Evolutionary conservation across 2,329 filamentous ascomycete species (phyloP).

Genomic region (Drechslera avenae): DNA sequence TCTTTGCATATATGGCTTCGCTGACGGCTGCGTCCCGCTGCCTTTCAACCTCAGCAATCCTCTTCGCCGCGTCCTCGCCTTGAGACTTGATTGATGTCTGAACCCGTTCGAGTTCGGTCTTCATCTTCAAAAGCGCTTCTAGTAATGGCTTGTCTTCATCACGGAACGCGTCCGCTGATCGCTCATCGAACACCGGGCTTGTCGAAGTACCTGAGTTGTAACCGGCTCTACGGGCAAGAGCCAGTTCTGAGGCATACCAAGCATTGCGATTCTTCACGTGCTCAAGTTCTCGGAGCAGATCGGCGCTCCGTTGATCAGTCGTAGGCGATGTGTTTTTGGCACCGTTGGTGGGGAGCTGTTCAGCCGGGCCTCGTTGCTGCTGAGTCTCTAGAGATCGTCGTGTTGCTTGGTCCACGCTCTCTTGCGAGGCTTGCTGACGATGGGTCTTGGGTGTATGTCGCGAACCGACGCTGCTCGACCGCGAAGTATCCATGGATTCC

Average conservation of each 20-base stretch:
- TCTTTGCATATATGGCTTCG: conserved; percentile 93
- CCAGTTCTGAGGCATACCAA: conserved; percentile 95
- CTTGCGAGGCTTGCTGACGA: conserved; percentile 67
- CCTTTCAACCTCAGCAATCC: conserved; percentile 91
- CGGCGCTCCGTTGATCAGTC: conserved; percentile 69
- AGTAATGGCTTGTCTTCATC: conserved; percentile 92
- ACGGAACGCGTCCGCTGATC: conserved; percentile 76
- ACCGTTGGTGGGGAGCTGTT: conserved; percentile 60
- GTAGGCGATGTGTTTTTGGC: conserved; percentile 65
- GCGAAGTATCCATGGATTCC: conserved; percentile 43
- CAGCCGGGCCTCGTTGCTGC: conserved; percentile 34
- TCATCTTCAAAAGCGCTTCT: conserved; percentile 91
- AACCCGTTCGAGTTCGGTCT: conserved; percentile 84
- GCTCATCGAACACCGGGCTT: conserved; percentile 76
- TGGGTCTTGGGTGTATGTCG: conserved; percentile 50
- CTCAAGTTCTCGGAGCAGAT: conserved; percentile 85
- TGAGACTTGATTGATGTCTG: conserved; percentile 90
- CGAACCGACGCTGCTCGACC: conserved; percentile 42
- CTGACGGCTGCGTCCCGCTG: conserved; percentile 93
- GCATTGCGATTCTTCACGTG: conserved; percentile 83
- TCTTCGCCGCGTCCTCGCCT: conserved; percentile 79
- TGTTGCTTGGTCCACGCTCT: conserved; percentile 51
- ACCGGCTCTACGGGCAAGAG: conserved; percentile 86
- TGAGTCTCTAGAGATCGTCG: conserved; percentile 42
- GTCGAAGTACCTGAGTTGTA: conserved; percentile 75